Conservation (phyloP, 768 basidiomycete genomes). For the Piloderma croceum region DNA sequence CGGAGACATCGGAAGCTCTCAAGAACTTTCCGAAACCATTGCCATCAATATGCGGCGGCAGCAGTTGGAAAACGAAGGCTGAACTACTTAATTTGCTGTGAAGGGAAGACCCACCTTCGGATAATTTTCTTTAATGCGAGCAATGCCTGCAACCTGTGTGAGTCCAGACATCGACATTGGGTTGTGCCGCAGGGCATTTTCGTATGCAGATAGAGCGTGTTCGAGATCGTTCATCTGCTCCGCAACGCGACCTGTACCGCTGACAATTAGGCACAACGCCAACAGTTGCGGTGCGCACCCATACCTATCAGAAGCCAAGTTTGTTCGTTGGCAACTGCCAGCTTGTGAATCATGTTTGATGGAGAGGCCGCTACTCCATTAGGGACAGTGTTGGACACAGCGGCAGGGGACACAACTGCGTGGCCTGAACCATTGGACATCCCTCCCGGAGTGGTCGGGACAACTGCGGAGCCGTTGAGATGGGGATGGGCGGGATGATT, state of each 20-base stretch:
- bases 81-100: slow-evolving; percentile 2
- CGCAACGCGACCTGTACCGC: slow-evolving; percentile 76
- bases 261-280: no score
- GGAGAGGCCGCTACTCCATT: slow-evolving; percentile 10
- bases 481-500: slow-evolving; percentile 41
- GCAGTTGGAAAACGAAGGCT: no score
- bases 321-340: slow-evolving; percentile 84
- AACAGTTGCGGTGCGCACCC: no score
- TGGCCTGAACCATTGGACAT: slow-evolving; percentile 40
- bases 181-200: slow-evolving; percentile 93
- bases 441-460: slow-evolving; percentile 40
- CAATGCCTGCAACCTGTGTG: slow-evolving; percentile 92
- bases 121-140: slow-evolving; percentile 96
- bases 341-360: slow-evolving; percentile 59
- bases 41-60: no score
- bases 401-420: slow-evolving; percentile 44
- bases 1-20: no score
- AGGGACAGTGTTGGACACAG: slow-evolving; percentile 28
- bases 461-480: slow-evolving; percentile 45
- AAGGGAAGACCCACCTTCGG: slow-evolving; percentile 63
- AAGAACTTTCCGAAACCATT: no score
- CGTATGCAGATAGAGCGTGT: slow-evolving; percentile 88
- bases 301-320: slow-evolving; percentile 92
- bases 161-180: slow-evolving; percentile 85
- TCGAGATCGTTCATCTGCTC: slow-evolving; percentile 95